These are phyloP conservation scores for Xanthoceras sorbifolium DNA, from an alignment of 345 rosid genomes.

Conservation along the genomic window DNA sequence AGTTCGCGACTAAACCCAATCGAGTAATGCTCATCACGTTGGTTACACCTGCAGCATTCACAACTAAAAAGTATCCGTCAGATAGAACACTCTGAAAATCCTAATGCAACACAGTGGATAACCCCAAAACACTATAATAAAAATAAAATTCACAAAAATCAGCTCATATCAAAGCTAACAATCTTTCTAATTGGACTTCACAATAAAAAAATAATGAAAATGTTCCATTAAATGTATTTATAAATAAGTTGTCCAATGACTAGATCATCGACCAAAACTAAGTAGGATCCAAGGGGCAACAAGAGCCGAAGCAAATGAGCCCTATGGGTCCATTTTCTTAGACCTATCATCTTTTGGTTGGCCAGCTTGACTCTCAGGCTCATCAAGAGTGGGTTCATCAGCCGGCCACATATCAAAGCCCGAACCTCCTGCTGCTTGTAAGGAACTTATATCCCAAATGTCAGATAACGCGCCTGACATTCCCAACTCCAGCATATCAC, in stretches of 20 bases:
- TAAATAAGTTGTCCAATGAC: slow-evolving; percentile 25
- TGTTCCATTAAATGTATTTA: slow-evolving; percentile 29
- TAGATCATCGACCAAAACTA: slow-evolving; percentile 15
- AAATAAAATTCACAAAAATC: slow-evolving; percentile 5
- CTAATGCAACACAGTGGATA: slow-evolving; percentile 3
- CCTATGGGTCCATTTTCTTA: slow-evolving; percentile 34
- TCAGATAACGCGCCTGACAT: slow-evolving; percentile 54
- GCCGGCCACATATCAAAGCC: slow-evolving; percentile 49
- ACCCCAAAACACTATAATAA: not conserved
- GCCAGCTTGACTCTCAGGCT: slow-evolving; percentile 32
- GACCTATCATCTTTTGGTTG: slow-evolving; percentile 30
- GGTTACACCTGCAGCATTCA: slow-evolving; percentile 41
- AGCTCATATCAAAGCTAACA: slow-evolving; percentile 2
- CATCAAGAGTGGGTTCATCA: slow-evolving; percentile 33
- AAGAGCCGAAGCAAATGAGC: slow-evolving; percentile 21
- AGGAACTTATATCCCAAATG: slow-evolving; percentile 60
- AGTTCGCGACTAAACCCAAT: not conserved
- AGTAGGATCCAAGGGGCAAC: slow-evolving; percentile 27
- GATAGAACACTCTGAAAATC: slow-evolving; percentile 15
- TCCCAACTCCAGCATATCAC: slow-evolving; percentile 54
- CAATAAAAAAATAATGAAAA: slow-evolving; percentile 17
- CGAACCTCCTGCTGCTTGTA: slow-evolving; percentile 48
- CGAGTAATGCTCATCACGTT: slow-evolving; percentile 8
- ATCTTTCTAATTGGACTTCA: slow-evolving; percentile 7
- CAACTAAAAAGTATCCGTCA: slow-evolving; percentile 26